These are phyloP conservation scores for Lotus japonicus DNA, from an alignment of 306 rosid genomes.

Conservation along the genomic window DNA sequence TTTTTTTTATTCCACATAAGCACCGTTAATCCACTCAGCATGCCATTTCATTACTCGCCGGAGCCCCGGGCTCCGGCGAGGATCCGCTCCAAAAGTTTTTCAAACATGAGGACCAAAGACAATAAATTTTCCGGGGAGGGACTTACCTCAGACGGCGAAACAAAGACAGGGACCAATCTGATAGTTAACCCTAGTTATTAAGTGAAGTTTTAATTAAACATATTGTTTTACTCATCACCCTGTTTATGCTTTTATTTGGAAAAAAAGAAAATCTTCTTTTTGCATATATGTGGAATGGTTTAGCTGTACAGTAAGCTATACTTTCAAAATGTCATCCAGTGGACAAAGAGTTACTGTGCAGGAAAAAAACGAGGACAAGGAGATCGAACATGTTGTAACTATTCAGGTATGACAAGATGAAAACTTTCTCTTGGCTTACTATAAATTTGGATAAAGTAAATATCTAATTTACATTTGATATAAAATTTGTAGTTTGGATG, in stretches of 20 bases:
- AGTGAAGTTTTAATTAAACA: background rate
- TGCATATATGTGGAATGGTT: background rate
- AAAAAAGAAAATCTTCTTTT: background rate
- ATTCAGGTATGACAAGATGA: conserved; percentile 59
- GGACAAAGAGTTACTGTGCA: conserved; percentile 82
- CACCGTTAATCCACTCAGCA: no score
- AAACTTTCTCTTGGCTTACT: conserved; percentile 12
- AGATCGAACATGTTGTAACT: conserved; percentile 70
- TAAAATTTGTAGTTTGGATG: background rate
- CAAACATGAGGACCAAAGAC: no score
- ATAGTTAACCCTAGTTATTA: no score
- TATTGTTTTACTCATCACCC: background rate
- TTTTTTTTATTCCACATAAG: no score
- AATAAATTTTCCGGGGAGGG: no score
- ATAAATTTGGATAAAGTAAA: background rate
- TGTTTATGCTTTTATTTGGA: background rate
- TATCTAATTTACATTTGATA: background rate
- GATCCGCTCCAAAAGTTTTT: no score
- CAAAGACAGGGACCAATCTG: no score
- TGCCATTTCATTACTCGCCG: no score
- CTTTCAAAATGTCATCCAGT: conserved; percentile 43
- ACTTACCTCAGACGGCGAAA: no score
- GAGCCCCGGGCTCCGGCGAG: no score
- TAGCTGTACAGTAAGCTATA: background rate
- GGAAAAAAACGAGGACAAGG: conserved; percentile 65